Evolutionary conservation across 306 rosid species (phyloP), one percentile per base, ranked within the genome.

Genomic region (Spatholobus suberectus): DNA sequence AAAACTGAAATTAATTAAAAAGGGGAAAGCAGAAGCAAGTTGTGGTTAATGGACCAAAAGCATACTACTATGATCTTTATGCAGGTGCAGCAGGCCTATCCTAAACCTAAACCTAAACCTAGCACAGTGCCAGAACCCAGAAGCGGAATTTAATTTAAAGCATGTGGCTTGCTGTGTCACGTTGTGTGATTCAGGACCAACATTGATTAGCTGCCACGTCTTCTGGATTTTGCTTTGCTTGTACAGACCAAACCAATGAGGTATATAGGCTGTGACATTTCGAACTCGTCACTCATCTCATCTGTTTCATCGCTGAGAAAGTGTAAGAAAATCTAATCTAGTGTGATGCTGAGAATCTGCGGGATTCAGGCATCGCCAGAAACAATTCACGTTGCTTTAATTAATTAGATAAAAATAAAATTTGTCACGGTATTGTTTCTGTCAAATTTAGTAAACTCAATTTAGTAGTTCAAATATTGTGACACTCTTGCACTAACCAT

Each of bases 11-110:
- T 29, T 5, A 52, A 72, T 21, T 24, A 13, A 23, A 43, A 24
- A 55, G 15, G 15, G 24, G 3, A 21, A 14, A 15, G 34, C 6
- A 18, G 5, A 24, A 55, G 55, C 66, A 35, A 35, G 27, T 73
- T 75, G 84, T 21, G 75, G 57, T 88, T 61, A 86, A 77, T 81
- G 85, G 61, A 70, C 8, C 76, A 52, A 21, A 47, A 13, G 83
- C 86, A 80, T 78, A 78, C 6, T 5, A 6, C n/a, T 27, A 61
- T 70, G 83, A 84, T 84, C 80, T 73, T 76, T 62, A 40, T 85
- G 83, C 63, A 82, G 83, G 80, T 73, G 83, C 37, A 75, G 17
- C 75, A 79, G 82, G 86, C 89, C 91, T 76, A 73, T 27, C 46
- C 54, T 76, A 77, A 46, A 70, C 67, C 84, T 72, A 79, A 26